A percentile compares a stretch with the other conserved stretches of the same genome.
phyloP scores from a whole-genome alignment of 352 stramenopile species.

The Globisporangium recalcitrans region DNA sequence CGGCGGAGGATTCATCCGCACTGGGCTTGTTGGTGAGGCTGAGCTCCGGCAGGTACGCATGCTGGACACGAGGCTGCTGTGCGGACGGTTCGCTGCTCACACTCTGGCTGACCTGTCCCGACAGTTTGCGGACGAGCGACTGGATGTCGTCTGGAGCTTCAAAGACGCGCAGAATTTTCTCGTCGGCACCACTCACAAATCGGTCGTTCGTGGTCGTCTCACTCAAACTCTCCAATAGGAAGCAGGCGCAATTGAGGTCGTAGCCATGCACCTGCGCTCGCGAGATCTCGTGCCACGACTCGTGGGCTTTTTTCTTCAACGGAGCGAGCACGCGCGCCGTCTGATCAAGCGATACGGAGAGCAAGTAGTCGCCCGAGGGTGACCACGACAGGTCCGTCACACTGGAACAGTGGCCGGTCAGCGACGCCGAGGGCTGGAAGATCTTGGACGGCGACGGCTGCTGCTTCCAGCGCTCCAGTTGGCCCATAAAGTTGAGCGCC shows the following conservation, averaged over 20 bases:
- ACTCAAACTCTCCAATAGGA: constrained; percentile 22
- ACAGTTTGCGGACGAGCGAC: constrained; percentile 23
- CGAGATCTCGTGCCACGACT: constrained; percentile 61
- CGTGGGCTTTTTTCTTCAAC: constrained; percentile 1
- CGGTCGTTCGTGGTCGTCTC: constrained; percentile 22
- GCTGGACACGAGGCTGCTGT: constrained; percentile 21
- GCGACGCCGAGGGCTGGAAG: constrained; percentile 43
- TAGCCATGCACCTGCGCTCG: constrained; percentile 78
- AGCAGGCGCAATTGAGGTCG: constrained; percentile 70
- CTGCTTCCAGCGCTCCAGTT: constrained; percentile 66
- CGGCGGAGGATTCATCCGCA: constrained; percentile 2
- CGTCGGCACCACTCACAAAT: constrained; percentile 75
- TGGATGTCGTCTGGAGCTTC: constrained; percentile 53
- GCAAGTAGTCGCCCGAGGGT: constrained; percentile 47
- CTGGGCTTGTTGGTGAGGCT: constrained; percentile 71
- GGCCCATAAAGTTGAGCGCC: constrained; percentile 52
- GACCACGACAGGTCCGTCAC: constrained; percentile 74
- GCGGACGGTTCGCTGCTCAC: neutral
- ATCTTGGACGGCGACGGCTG: constrained; percentile 39
- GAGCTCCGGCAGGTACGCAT: constrained; percentile 70
- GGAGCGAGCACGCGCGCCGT: constrained; percentile 54
- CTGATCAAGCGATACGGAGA: constrained; percentile 74
- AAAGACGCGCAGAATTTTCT: constrained; percentile 81
- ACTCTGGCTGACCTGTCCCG: constrained; percentile 1
- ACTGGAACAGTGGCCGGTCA: constrained; percentile 48